Base-by-base conservation (phyloP, 441 rosid species). In the Aleurites moluccanus region DNA sequence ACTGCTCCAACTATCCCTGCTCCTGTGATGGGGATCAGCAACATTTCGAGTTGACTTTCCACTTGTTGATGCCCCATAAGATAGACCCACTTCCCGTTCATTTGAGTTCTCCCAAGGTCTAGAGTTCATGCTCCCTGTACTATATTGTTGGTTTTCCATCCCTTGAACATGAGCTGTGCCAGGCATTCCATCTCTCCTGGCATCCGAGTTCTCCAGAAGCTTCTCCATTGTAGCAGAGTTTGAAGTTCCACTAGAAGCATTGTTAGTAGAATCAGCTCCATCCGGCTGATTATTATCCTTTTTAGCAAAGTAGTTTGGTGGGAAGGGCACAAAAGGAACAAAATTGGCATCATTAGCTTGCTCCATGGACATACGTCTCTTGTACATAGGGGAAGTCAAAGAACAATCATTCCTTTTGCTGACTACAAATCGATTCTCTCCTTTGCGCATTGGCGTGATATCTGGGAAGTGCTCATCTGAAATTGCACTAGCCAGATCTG, bases 381-480 rank as follows among this genome's bases (percentile, higher is more conserved):
- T 91, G 87, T 89, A 84, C 72, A 75, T 73, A 10, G 95, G 96
- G 79, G 93, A 85, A 74, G 89, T 85, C 82, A 91, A 76, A 45
- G 88, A 64, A 6, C 94, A 92, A 6, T 94, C 89, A 77, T 90
- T 94, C 85, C 93, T 89, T 85, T 90, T 94, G 86, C 97, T 91
- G 63, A 92, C 90, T 2, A 92, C 98, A 84, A 94, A 91, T 74
- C 92, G 84, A 84, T 92, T 92, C 75, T 90, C 97, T 64, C 98
- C 98, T 83, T 91, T 92, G 75, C 94, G 83, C 97, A 92, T 82
- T n/a, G 96, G 97, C 98, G 90, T 94, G 74, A 91, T 88, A 25
- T 92, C 89, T 0, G 98, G 97, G 80, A 92, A 94, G 75, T 92
- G 97, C 79, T 90, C 97, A 64, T 92, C 99, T 0, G 97, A 89